These are phyloP conservation scores for Dactylonectria macrodidyma DNA, from an alignment of 2,329 filamentous ascomycete genomes.

Conservation along the genomic window DNA sequence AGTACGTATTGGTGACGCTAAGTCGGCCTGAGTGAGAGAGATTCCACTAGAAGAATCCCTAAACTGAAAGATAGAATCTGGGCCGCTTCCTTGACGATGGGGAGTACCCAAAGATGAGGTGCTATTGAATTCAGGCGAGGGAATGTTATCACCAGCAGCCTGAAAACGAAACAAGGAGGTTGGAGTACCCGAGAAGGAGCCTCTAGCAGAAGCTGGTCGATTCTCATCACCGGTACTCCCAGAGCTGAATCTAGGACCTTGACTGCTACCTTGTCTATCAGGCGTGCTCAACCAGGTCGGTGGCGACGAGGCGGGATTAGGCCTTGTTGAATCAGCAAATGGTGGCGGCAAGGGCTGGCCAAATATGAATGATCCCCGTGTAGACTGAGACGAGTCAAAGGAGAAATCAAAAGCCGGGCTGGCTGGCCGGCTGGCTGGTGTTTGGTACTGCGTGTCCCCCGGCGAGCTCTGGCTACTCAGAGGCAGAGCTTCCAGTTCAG, in stretches of 20 bases:
- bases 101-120: too few species aligned
- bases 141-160: too few species aligned
- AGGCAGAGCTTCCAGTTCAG: conserved; percentile 10
- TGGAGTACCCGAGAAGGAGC: too few species aligned
- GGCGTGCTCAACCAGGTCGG: neutral
- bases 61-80: too few species aligned
- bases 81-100: too few species aligned
- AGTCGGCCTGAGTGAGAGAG: too few species aligned
- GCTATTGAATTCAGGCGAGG: too few species aligned
- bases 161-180: too few species aligned
- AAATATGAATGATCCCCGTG: conserved; percentile 13
- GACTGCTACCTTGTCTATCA: neutral
- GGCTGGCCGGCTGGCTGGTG: neutral
- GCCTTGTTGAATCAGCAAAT: neutral
- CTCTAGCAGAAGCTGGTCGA: too few species aligned
- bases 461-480: neutral
- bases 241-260: neutral
- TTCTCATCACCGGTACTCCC: neutral
- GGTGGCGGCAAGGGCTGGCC: conserved; percentile 2
- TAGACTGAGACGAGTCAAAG: conserved; percentile 1
- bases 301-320: neutral
- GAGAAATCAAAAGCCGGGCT: neutral
- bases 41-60: too few species aligned
- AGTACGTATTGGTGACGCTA: too few species aligned
- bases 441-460: neutral